Conservation (phyloP, 352 stramenopile genomes). For the Phytophthora fragariae region DNA sequence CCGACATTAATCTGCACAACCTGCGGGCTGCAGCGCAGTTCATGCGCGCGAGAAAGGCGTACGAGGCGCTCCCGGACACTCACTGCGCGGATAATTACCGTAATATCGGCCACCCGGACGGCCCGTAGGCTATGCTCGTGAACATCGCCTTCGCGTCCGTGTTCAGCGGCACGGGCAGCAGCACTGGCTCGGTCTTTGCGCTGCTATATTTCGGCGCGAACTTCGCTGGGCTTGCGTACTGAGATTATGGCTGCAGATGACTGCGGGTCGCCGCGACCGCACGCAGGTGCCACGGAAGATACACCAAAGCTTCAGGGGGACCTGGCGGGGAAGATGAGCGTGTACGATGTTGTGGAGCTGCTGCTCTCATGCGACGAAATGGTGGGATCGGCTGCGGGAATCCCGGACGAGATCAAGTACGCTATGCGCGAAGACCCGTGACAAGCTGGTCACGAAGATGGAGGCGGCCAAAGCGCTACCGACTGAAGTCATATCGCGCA, state of each 20-base stretch:
- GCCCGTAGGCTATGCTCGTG: conserved; percentile 73
- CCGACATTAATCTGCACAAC: conserved; percentile 82
- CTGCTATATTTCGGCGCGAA: conserved; percentile 74
- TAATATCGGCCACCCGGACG: conserved; percentile 86
- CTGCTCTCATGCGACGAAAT: conserved; percentile 81
- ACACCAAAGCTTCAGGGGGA: conserved; percentile 46
- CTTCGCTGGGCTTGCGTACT: conserved; percentile 63
- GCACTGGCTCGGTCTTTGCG: conserved; percentile 65
- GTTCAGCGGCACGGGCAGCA: conserved; percentile 52
- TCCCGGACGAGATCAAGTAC: conserved; percentile 43
- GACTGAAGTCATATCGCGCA: conserved; percentile 61
- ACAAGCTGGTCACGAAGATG: conserved; percentile 87
- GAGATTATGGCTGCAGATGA: conserved; percentile 70
- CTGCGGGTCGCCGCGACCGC: conserved; percentile 59
- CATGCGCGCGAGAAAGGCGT: conserved; percentile 80
- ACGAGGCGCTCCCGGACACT: conserved; percentile 86
- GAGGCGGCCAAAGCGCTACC: conserved; percentile 73
- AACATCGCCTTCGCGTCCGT: conserved; percentile 74
- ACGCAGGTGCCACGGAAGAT: conserved; percentile 70
- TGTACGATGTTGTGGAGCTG: conserved; percentile 82
- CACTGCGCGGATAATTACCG: conserved; percentile 78
- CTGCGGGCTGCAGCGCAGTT: conserved; percentile 56
- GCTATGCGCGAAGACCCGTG: conserved; percentile 68
- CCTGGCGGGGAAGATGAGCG: conserved; percentile 76
- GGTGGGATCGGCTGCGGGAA: conserved; percentile 50